Conservation (phyloP, 768 basidiomycete genomes). For the Cytidiella melzeri region DNA sequence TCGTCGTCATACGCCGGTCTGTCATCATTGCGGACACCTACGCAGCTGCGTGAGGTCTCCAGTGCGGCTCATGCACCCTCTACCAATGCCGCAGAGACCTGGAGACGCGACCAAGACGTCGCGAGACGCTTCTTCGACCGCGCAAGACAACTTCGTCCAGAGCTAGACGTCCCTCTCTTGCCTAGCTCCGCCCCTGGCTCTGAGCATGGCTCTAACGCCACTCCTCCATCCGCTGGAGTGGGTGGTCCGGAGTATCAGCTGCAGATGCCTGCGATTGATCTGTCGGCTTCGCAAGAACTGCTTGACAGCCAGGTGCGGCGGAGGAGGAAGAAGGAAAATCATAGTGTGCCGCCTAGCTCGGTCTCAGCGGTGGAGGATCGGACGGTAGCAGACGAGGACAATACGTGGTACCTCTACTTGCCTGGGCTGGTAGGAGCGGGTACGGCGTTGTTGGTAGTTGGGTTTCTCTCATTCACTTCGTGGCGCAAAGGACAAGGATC, state of each 20-base stretch:
- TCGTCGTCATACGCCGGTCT: constrained; percentile 71
- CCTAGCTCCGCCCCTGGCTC: constrained; percentile 30
- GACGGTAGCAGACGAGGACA: constrained; percentile 46
- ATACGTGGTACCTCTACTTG: constrained; percentile 74
- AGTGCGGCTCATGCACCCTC: constrained; percentile 8
- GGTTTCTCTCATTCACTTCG: constrained; percentile 66
- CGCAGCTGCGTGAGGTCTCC: constrained; percentile 27
- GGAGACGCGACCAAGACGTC: constrained; percentile 68
- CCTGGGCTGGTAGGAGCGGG: constrained; percentile 79
- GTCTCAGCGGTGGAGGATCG: constrained; percentile 46
- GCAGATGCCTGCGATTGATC: constrained; percentile 67
- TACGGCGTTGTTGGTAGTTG: constrained; percentile 75
- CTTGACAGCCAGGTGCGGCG: constrained; percentile 17
- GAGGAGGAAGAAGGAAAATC: constrained; percentile 11
- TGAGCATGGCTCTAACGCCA: constrained; percentile 14
- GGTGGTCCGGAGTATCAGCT: constrained; percentile 24
- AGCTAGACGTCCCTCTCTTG: constrained; percentile 63
- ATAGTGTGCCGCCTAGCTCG: constrained; percentile 8
- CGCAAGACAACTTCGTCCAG: constrained; percentile 52
- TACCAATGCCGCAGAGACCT: constrained; percentile 60
- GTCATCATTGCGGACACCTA: constrained; percentile 67
- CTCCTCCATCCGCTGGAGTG: too few relatives aligned
- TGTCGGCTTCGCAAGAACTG: constrained; percentile 16
- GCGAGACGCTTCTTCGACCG: constrained; percentile 70
- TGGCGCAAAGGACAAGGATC: constrained; percentile 28